Conservation (phyloP, 768 basidiomycete species). For the Auriscalpium microsporum region DNA sequence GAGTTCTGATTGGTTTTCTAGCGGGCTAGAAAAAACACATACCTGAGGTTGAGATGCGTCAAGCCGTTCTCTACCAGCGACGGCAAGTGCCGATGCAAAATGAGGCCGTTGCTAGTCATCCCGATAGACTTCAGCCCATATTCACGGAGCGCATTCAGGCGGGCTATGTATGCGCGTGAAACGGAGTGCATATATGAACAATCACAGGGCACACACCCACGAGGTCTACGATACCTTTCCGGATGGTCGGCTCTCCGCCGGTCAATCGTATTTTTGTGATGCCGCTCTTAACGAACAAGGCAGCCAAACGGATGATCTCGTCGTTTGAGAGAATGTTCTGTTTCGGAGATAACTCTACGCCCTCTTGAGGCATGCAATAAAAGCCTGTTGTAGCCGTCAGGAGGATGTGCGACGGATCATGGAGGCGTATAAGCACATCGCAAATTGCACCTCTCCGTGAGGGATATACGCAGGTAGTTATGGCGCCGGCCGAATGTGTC, state of each 20-base stretch:
- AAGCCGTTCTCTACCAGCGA: constrained; percentile 61
- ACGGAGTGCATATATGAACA: not conserved
- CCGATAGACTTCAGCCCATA: constrained; percentile 66
- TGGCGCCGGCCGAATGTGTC: constrained; percentile 2
- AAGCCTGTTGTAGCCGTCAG: constrained; percentile 45
- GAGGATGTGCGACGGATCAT: not conserved
- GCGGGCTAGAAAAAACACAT: not conserved
- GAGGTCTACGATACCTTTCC: constrained; percentile 65
- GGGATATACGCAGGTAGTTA: constrained; percentile 4
- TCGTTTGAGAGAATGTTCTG: constrained; percentile 64
- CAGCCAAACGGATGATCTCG: constrained; percentile 65
- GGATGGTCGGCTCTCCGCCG: constrained; percentile 81
- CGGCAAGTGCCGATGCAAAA: constrained; percentile 65
- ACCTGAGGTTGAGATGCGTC: constrained; percentile 57
- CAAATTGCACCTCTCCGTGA: constrained; percentile 1
- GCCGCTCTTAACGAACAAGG: constrained; percentile 72
- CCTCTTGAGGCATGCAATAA: constrained; percentile 86
- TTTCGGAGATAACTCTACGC: constrained; percentile 64
- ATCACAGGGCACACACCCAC: constrained; percentile 37
- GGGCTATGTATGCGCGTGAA: constrained; percentile 29
- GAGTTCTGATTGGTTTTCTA: not conserved
- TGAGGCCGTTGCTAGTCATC: constrained; percentile 81
- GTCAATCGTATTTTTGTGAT: constrained; percentile 85
- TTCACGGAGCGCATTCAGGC: constrained; percentile 50
- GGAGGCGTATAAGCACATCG: constrained; percentile 10